Base-by-base conservation (phyloP, 805 yeast genomes). In the Dipodascus geniculatus region DNA sequence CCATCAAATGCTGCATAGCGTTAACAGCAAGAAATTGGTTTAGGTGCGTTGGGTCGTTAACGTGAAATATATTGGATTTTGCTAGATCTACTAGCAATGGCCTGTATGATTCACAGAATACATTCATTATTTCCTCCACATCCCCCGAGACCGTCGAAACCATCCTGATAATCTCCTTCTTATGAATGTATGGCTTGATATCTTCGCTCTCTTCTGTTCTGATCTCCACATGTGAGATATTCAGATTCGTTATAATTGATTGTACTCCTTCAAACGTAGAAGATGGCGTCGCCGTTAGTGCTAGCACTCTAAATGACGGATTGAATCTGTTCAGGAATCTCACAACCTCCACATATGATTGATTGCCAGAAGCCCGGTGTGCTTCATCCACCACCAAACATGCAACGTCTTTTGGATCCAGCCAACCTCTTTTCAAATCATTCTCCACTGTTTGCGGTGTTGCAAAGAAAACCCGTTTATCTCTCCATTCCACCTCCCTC, bases 401-500 rank as follows among this genome's bases (percentile, higher is more conserved):
- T 0, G 80, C 84, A 14, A 93, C 73, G 22, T 77, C 76, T 58
- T 80, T 83, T 0, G 98, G 96, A 62, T 87, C 80, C 22, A 91
- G 69, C 1, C 79, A 70, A 0, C 96, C 96, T 42, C 80, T 71
- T 47, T 78, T 74, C 57, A 93, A 72, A 68, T 93, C 99, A 67
- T 89, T 89, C 57, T 88, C 96, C 2, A 93, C 90, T 3, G 90
- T 95, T 62, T 93, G 99, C 0, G 99, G 99, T 0, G 99, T 93
- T 0, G 96, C 81, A 64, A 93, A 93, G 61, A 93, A 87, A 0
- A 95, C 88, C 38, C 89, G 72, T 60, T 83, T 85, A 2, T 74
- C 64, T 17, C 71, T 70, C 97, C 97, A 93, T n/a, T 86, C 81
- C 28, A 78, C 81, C 1, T 76, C 81, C 56, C 99, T 74, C 57